Percentiles rank a stretch among this genome's conserved stretches.
phyloP scores from a whole-genome alignment of 495 filamentous ascomycete genomes.

The Penicillium herquei region DNA sequence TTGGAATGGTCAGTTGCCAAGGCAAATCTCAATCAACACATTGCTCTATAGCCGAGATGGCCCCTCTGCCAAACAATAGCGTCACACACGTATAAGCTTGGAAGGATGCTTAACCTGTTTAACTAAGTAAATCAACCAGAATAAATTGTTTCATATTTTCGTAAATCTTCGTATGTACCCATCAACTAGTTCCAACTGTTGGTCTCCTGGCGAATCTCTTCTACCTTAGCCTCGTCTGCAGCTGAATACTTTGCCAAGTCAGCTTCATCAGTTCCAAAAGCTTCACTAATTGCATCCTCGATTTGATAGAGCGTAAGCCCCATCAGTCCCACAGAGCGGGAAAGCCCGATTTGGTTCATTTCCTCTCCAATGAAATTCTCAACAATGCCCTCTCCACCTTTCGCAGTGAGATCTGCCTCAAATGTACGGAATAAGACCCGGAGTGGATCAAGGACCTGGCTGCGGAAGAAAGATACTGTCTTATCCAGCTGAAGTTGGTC shows the following conservation, averaged over 20 bases:
- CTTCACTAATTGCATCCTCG: constrained; percentile 35
- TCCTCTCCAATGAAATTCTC: constrained; percentile 39
- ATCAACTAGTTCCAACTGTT: constrained; percentile 14
- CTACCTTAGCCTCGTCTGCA: constrained; percentile 31
- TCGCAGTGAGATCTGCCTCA: constrained; percentile 32
- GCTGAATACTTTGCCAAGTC: constrained; percentile 31
- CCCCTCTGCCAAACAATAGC: too few relatives aligned
- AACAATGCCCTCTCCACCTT: constrained; percentile 42
- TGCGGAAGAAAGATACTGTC: constrained; percentile 37
- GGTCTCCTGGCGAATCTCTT: constrained; percentile 29
- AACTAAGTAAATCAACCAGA: too few relatives aligned
- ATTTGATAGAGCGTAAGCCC: constrained; percentile 37
- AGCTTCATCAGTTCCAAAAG: constrained; percentile 30
- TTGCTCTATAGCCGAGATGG: too few relatives aligned
- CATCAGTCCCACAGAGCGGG: constrained; percentile 39
- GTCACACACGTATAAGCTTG: too few relatives aligned
- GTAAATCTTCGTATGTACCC: not conserved
- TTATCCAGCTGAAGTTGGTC: constrained; percentile 37
- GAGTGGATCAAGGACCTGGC: constrained; percentile 35
- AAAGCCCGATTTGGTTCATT: constrained; percentile 38
- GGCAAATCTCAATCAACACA: too few relatives aligned
- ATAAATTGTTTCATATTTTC: too few relatives aligned
- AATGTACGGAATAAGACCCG: constrained; percentile 33
- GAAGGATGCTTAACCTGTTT: too few relatives aligned
- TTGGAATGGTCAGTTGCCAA: too few relatives aligned